Evolutionary conservation across 2,329 filamentous ascomycete genomes (phyloP).

Genomic region (Arthrobotrys musiformis): DNA sequence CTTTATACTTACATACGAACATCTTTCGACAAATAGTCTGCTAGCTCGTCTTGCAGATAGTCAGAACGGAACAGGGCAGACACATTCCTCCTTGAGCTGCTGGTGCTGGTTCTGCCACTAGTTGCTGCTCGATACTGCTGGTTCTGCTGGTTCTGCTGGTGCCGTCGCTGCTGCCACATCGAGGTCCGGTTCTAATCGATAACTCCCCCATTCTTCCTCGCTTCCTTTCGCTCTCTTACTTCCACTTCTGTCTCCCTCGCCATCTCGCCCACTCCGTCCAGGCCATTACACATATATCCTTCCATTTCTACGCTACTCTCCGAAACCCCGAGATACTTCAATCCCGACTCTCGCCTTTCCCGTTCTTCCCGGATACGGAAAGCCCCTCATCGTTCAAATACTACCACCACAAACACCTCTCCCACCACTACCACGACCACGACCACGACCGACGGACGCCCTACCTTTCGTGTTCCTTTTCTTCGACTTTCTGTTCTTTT

Average conservation of each 20-base stretch:
- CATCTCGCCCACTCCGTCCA: background rate
- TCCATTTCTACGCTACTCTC: background rate
- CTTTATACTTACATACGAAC: no score
- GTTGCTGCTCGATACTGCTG: no score
- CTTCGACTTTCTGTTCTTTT: background rate
- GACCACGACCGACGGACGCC: background rate
- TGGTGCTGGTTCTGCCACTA: no score
- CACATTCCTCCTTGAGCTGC: background rate
- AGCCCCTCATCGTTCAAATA: constrained; percentile 34
- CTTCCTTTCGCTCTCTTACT: background rate
- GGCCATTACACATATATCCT: background rate
- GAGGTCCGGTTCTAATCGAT: constrained; percentile 1
- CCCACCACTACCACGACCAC: background rate
- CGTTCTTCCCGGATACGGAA: constrained; percentile 13
- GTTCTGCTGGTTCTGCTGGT: no score
- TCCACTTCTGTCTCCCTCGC: background rate
- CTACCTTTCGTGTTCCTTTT: background rate
- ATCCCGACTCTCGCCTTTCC: background rate
- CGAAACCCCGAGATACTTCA: constrained; percentile 2
- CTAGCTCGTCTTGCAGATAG: background rate
- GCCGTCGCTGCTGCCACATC: background rate
- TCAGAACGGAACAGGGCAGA: background rate
- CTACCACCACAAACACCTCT: background rate
- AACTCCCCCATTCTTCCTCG: constrained; percentile 6
- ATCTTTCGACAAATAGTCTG: background rate